Conservation (phyloP, 2,329 filamentous ascomycete genomes). For the Knufia fluminis region DNA sequence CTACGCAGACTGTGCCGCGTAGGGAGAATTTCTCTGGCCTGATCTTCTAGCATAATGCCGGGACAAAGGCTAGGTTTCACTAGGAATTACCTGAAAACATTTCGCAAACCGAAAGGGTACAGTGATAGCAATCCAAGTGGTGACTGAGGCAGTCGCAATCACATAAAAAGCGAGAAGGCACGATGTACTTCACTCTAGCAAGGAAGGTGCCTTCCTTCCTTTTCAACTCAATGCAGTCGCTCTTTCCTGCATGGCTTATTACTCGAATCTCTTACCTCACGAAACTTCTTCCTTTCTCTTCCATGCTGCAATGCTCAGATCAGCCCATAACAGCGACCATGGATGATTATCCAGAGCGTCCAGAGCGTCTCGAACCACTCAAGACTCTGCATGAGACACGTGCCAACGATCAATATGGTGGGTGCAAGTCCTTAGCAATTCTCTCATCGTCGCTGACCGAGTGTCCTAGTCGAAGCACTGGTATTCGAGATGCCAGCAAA, state of each 20-base stretch:
- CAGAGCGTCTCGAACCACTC: constrained; percentile 28
- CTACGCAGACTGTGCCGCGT: no score
- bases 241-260: constrained; percentile 1
- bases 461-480: constrained; percentile 31
- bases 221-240: not conserved
- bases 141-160: not conserved
- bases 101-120: not conserved
- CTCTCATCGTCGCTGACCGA: not conserved
- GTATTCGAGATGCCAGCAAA: constrained; percentile 37
- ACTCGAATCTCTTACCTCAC: not conserved
- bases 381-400: constrained; percentile 37
- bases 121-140: not conserved
- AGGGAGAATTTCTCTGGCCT: no score
- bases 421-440: no score
- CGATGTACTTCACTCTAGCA: constrained; percentile 1
- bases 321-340: not conserved
- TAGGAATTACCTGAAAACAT: not conserved
- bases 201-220: constrained; percentile 7
- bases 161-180: not conserved
- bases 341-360: constrained; percentile 5
- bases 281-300: not conserved
- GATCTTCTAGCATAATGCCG: not conserved
- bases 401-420: constrained; percentile 34
- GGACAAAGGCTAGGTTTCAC: not conserved
- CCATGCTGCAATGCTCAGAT: not conserved